phyloP scores from a whole-genome alignment of 1,284 basidiomycete species.

The Gomphus bonarii region DNA sequence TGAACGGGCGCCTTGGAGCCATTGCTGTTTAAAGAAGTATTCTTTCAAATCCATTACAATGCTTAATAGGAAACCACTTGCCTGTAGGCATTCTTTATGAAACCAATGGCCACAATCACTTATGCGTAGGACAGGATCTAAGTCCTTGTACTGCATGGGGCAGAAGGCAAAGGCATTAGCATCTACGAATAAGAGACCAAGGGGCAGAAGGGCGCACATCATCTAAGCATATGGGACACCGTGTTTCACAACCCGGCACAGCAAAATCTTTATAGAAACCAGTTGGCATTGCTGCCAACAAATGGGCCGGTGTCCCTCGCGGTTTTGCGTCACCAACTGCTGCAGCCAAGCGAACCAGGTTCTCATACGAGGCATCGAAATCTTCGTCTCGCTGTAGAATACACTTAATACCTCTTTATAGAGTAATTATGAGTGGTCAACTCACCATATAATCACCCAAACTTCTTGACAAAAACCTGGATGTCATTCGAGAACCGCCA shows the following conservation, averaged over 20 bases:
- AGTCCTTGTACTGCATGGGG: conserved; percentile 40
- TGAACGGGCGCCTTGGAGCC: conserved; percentile 52
- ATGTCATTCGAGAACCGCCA: neutral
- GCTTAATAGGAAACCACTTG: conserved; percentile 22
- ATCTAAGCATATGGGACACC: conserved; percentile 72
- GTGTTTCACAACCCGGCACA: conserved; percentile 46
- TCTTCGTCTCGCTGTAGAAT: conserved; percentile 52
- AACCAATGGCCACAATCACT: conserved; percentile 67
- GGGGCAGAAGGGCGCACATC: conserved; percentile 40
- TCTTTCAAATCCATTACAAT: neutral
- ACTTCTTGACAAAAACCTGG: conserved; percentile 18
- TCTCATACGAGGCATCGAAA: conserved; percentile 63
- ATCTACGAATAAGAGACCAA: neutral
- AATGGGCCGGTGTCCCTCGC: conserved; percentile 45
- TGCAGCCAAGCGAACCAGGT: conserved; percentile 43
- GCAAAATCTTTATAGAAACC: conserved; percentile 59
- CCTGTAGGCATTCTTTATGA: conserved; percentile 61
- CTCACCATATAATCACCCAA: conserved; percentile 55
- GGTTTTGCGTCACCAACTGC: conserved; percentile 56
- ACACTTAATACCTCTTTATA: conserved; percentile 1
- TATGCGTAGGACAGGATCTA: conserved; percentile 49
- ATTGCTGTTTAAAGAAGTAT: conserved; percentile 35
- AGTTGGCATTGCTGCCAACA: conserved; percentile 46
- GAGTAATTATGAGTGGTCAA: conserved; percentile 3
- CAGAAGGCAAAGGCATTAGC: neutral